Percentiles rank a stretch among this genome's conserved stretches.
Conservation (phyloP, 495 filamentous ascomycete species). For the Cercophora sp. region DNA sequence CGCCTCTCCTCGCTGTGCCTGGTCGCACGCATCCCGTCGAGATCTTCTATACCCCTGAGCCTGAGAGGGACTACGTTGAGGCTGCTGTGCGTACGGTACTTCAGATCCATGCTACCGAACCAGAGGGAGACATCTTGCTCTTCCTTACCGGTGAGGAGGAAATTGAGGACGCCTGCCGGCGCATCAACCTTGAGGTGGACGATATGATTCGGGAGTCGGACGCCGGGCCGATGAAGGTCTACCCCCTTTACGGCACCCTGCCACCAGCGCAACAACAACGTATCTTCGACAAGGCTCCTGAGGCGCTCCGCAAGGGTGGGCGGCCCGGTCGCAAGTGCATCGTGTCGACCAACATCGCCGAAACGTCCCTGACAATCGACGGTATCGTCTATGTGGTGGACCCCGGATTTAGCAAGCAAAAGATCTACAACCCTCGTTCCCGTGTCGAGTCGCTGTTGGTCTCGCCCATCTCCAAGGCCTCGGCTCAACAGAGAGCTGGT, state of each 20-base stretch:
- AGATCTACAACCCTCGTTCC: constrained; percentile 96
- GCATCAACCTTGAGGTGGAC: constrained; percentile 84
- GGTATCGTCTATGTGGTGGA: constrained; percentile 99
- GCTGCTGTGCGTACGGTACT: constrained; percentile 90
- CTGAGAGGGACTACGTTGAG: constrained; percentile 95
- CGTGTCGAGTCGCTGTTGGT: constrained; percentile 94
- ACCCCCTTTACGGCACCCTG: constrained; percentile 90
- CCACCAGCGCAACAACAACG: constrained; percentile 88
- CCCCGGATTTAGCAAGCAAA: constrained; percentile 98
- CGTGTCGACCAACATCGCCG: constrained; percentile 95
- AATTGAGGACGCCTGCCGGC: constrained; percentile 92
- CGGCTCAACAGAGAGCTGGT: constrained; percentile 96
- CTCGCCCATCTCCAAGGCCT: constrained; percentile 95
- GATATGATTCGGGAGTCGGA: constrained; percentile 88
- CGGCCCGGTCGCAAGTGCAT: constrained; percentile 91
- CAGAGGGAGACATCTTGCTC: constrained; percentile 89
- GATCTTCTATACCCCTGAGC: constrained; percentile 96
- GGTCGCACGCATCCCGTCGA: constrained; percentile 95
- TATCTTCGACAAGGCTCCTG: constrained; percentile 88
- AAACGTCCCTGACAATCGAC: constrained; percentile 96
- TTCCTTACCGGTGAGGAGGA: constrained; percentile 99
- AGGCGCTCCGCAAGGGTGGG: constrained; percentile 66
- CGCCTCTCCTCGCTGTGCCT: constrained; percentile 88
- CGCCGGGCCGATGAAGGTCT: constrained; percentile 83
- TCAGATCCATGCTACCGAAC: constrained; percentile 91